phyloP scores from a whole-genome alignment of 2,329 filamentous ascomycete genomes.

The Fusarium sp. region DNA sequence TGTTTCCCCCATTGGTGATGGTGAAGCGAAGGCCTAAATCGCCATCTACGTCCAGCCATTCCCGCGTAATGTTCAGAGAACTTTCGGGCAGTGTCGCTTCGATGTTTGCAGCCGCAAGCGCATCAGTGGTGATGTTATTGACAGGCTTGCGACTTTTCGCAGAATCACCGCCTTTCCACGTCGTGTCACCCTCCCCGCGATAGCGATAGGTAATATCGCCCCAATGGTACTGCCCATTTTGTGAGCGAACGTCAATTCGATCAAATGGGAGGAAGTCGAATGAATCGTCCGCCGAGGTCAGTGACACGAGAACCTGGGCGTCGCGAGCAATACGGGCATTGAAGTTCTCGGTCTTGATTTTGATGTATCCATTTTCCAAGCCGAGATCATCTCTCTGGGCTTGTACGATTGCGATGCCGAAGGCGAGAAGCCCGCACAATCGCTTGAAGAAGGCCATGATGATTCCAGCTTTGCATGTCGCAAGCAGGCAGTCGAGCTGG shows the following conservation, averaged over 20 bases:
- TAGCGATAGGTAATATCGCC: constrained; percentile 69
- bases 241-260: constrained; percentile 57
- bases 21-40: constrained; percentile 65
- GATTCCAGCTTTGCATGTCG: neutral
- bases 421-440: neutral
- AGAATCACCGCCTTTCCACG: constrained; percentile 62
- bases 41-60: constrained; percentile 61
- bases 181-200: constrained; percentile 51
- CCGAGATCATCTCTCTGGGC: constrained; percentile 48
- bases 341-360: constrained; percentile 55
- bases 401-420: neutral
- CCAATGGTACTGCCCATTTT: constrained; percentile 67
- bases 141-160: constrained; percentile 53
- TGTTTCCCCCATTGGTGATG: constrained; percentile 57
- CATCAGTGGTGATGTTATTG: constrained; percentile 19
- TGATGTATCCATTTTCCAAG: constrained; percentile 54
- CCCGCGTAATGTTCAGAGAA: constrained; percentile 60
- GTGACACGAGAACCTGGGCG: constrained; percentile 61
- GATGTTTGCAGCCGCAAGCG: constrained; percentile 56
- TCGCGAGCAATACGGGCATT: constrained; percentile 56
- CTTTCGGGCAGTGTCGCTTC: constrained; percentile 54
- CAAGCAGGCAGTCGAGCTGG: neutral
- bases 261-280: constrained; percentile 69
- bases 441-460: constrained; percentile 11
- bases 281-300: constrained; percentile 52